Conservation (phyloP, 345 rosid genomes). For the Pugionium cornutum region DNA sequence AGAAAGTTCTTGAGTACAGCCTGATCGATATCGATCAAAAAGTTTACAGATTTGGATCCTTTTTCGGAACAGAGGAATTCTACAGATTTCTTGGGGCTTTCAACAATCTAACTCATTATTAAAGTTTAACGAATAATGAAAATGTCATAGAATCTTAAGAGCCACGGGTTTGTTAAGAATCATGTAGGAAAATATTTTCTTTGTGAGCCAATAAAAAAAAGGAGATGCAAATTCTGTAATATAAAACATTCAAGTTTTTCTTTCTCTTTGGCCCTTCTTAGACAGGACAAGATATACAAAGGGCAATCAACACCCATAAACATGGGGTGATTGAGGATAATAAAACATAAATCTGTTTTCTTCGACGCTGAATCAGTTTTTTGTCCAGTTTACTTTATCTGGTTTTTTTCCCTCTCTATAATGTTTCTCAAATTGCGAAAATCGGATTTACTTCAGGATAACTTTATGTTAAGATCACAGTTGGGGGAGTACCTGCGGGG, state of each 20-base stretch:
- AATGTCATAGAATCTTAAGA: conserved; percentile 7
- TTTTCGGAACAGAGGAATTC: conserved; percentile 31
- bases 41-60: conserved; percentile 35
- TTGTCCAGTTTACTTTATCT: conserved; percentile 25
- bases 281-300: conserved; percentile 35
- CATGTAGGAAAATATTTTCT: not conserved
- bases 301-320: conserved; percentile 29
- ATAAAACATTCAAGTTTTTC: conserved; percentile 14
- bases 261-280: conserved; percentile 25
- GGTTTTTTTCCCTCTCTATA: conserved; percentile 38
- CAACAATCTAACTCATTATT: conserved; percentile 17
- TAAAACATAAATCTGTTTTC: conserved; percentile 6
- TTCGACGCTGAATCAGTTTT: conserved; percentile 29
- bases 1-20: conserved; percentile 73
- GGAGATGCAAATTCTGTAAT: conserved; percentile 20
- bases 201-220: conserved; percentile 8
- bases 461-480: conserved; percentile 51
- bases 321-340: conserved; percentile 24
- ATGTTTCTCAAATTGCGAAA: conserved; percentile 37
- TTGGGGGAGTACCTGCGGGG: conserved; percentile 69
- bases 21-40: conserved; percentile 35
- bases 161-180: conserved; percentile 6
- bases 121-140: not conserved
- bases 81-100: conserved; percentile 33
- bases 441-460: conserved; percentile 19